These are phyloP conservation scores for Erythrobasidium hasegawianum DNA, from an alignment of 1,284 basidiomycete species.

Conservation along the genomic window DNA sequence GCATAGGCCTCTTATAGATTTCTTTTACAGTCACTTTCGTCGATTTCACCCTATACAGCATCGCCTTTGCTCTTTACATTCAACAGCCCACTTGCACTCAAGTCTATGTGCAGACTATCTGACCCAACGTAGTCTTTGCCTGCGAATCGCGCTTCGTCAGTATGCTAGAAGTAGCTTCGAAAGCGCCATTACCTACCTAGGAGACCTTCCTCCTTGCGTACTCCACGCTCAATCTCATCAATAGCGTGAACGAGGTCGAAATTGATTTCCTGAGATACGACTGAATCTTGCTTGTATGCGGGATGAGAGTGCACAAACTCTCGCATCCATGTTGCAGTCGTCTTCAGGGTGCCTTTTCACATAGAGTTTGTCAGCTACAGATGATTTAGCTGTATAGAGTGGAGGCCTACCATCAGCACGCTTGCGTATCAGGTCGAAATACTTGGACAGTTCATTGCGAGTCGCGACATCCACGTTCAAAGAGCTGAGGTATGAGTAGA, in stretches of 20 bases:
- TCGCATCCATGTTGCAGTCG: slow-evolving; percentile 89
- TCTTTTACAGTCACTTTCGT: too few species aligned
- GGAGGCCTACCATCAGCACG: slow-evolving; percentile 68
- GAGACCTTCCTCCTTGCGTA: slow-evolving; percentile 10
- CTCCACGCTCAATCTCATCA: slow-evolving; percentile 66
- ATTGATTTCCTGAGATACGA: slow-evolving; percentile 84
- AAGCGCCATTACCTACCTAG: slow-evolving; percentile 18
- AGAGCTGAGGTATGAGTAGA: slow-evolving; percentile 81
- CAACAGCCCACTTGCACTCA: slow-evolving; percentile 13
- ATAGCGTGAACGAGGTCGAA: slow-evolving; percentile 86
- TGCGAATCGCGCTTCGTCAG: background rate
- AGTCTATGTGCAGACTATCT: slow-evolving; percentile 18
- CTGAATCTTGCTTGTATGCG: slow-evolving; percentile 83
- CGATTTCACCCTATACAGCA: background rate
- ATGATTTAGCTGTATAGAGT: slow-evolving; percentile 1
- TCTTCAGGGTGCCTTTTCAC: slow-evolving; percentile 75
- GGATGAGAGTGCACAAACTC: slow-evolving; percentile 86
- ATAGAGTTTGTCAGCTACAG: too few species aligned
- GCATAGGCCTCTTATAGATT: too few species aligned
- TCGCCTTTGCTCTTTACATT: background rate
- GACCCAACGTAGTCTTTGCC: slow-evolving; percentile 25
- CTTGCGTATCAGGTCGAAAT: slow-evolving; percentile 71
- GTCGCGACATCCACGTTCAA: slow-evolving; percentile 70
- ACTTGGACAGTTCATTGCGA: slow-evolving; percentile 65
- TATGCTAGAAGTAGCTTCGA: background rate